Evolutionary conservation across 1,284 basidiomycete species (phyloP).

Genomic region (Trichosporon coremiiforme): DNA sequence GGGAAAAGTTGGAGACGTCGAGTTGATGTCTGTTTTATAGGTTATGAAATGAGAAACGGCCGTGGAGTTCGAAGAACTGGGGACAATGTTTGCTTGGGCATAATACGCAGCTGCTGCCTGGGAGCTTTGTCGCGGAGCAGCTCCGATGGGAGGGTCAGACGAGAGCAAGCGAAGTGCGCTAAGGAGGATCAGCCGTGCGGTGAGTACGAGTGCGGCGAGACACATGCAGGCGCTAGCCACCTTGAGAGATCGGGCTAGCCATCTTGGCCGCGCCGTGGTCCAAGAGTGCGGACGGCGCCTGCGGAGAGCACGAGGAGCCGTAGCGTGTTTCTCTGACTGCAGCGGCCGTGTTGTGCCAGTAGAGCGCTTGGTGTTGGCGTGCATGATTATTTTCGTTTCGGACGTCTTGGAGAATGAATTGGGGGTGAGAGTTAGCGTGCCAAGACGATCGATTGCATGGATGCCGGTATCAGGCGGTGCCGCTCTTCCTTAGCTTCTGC

Average conservation of each 20-base stretch:
- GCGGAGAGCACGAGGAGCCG: background rate
- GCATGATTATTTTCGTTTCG: slow-evolving; percentile 13
- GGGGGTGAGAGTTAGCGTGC: background rate
- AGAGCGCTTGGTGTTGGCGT: background rate
- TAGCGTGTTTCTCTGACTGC: background rate
- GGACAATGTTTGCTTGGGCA: background rate
- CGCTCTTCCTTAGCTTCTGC: background rate
- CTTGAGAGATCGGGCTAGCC: background rate
- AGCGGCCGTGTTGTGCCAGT: background rate
- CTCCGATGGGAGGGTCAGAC: background rate
- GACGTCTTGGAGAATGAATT: slow-evolving; percentile 4
- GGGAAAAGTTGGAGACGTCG: background rate
- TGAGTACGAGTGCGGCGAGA: slow-evolving; percentile 1
- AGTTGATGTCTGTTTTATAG: background rate
- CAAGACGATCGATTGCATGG: background rate
- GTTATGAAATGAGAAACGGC: background rate
- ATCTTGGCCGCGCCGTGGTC: background rate
- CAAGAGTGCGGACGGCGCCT: background rate
- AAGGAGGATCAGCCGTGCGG: slow-evolving; percentile 1
- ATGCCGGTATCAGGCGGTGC: background rate
- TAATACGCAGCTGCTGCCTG: background rate
- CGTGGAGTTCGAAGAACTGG: background rate
- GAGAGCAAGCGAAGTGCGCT: background rate
- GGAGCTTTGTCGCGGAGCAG: background rate
- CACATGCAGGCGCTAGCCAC: slow-evolving; percentile 1